These are phyloP conservation scores for Pythium chondricola DNA, from an alignment of 352 stramenopile species.

Conservation along the genomic window DNA sequence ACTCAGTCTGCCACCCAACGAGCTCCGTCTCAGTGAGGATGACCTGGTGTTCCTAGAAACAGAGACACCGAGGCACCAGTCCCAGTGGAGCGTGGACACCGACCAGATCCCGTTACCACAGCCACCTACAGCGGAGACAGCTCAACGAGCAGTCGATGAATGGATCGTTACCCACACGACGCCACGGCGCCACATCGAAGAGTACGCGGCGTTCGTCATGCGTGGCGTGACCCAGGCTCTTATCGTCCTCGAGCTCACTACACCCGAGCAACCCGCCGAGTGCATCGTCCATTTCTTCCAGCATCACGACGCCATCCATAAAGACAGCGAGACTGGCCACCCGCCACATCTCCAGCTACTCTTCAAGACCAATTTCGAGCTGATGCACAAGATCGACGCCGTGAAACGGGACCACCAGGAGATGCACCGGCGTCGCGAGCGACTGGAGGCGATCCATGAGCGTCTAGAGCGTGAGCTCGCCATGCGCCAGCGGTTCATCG, in stretches of 20 bases:
- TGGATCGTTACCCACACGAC: slow-evolving; percentile 15
- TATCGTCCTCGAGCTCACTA: slow-evolving; percentile 33
- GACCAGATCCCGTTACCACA: slow-evolving; percentile 21
- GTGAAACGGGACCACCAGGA: slow-evolving; percentile 34
- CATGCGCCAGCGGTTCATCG: slow-evolving; percentile 43
- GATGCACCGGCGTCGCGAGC: slow-evolving; percentile 30
- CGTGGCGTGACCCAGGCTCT: slow-evolving; percentile 30
- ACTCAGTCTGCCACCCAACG: slow-evolving; percentile 30
- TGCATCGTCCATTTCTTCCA: slow-evolving; percentile 45
- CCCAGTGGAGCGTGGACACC: slow-evolving; percentile 44
- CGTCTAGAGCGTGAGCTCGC: slow-evolving; percentile 35
- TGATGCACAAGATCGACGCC: slow-evolving; percentile 43
- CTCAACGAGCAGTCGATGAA: slow-evolving; percentile 1
- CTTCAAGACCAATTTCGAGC: slow-evolving; percentile 59
- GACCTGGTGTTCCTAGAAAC: slow-evolving; percentile 38
- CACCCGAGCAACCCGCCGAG: slow-evolving; percentile 27
- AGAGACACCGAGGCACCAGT: slow-evolving; percentile 25
- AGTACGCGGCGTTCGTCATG: slow-evolving; percentile 38
- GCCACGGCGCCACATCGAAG: slow-evolving; percentile 34
- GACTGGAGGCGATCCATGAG: slow-evolving; percentile 15
- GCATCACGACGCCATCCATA: slow-evolving; percentile 1
- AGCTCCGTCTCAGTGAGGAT: slow-evolving; percentile 23
- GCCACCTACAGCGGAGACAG: not conserved
- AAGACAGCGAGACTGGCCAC: not conserved
- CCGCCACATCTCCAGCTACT: slow-evolving; percentile 20